Conservation (phyloP, 768 basidiomycete species). For the Boletus rubropictus region DNA sequence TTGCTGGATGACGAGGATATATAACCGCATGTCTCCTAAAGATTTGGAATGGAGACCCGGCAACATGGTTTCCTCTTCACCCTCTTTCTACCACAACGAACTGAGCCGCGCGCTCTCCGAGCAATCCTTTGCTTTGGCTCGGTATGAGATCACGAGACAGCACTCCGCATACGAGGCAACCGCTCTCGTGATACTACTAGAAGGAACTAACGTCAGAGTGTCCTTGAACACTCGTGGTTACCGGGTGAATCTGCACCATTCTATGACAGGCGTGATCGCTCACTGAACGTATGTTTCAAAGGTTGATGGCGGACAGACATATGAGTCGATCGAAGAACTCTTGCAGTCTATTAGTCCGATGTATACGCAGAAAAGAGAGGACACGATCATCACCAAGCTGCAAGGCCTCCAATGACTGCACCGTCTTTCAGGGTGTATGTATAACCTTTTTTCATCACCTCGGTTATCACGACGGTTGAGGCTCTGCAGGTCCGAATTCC, state of each 20-base stretch:
- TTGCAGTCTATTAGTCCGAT: slow-evolving; percentile 50
- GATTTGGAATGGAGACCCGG: slow-evolving; percentile 16
- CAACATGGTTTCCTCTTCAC: slow-evolving; percentile 16
- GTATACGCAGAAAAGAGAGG: slow-evolving; percentile 45
- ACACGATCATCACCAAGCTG: slow-evolving; percentile 44
- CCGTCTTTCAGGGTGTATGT: slow-evolving; percentile 13
- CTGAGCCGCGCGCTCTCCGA: slow-evolving; percentile 51
- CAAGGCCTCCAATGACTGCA: slow-evolving; percentile 33
- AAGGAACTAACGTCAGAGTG: slow-evolving; percentile 45
- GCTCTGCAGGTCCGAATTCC: neutral
- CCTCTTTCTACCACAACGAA: slow-evolving; percentile 40
- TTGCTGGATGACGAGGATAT: slow-evolving; percentile 27
- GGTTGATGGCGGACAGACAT: slow-evolving; percentile 29
- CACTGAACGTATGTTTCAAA: slow-evolving; percentile 14
- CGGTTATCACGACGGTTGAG: slow-evolving; percentile 4
- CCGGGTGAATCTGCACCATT: slow-evolving; percentile 35
- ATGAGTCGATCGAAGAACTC: slow-evolving; percentile 58
- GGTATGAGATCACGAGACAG: slow-evolving; percentile 37
- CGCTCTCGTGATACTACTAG: slow-evolving; percentile 51
- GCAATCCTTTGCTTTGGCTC: slow-evolving; percentile 50
- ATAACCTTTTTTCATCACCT: neutral
- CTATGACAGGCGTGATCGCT: slow-evolving; percentile 2
- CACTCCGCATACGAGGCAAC: slow-evolving; percentile 43
- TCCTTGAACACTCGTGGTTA: slow-evolving; percentile 52
- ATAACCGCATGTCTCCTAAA: slow-evolving; percentile 19